phyloP scores from a whole-genome alignment of 257 asterid genomes.

The Jacaranda copaia region DNA sequence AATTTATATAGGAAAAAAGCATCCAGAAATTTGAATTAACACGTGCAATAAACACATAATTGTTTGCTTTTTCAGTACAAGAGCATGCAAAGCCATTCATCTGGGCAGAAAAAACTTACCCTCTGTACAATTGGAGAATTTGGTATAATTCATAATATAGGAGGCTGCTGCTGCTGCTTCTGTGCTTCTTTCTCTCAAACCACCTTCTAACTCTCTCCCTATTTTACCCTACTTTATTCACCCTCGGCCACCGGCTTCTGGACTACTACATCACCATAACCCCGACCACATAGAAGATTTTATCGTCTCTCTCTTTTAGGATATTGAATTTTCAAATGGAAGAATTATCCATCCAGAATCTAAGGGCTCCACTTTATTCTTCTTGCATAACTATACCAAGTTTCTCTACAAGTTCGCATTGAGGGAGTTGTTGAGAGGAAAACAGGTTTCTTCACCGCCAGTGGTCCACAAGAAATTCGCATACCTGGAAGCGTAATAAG shows the following conservation, averaged over 20 bases:
- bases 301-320: background rate
- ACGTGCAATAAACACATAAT: conserved; percentile 31
- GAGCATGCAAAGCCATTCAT: conserved; percentile 35
- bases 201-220: background rate
- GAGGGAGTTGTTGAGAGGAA: conserved; percentile 51
- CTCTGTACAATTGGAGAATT: conserved; percentile 44
- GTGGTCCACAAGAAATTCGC: conserved; percentile 91
- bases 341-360: conserved; percentile 25
- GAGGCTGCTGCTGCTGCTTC: conserved; percentile 25
- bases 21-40: conserved; percentile 15
- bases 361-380: conserved; percentile 28
- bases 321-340: conserved; percentile 10
- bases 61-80: conserved; percentile 15
- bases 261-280: background rate
- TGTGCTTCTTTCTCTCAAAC: background rate
- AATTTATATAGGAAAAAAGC: background rate
- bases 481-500: conserved; percentile 61
- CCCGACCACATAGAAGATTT: background rate
- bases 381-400: conserved; percentile 25
- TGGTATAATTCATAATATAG: conserved; percentile 27
- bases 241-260: conserved; percentile 8
- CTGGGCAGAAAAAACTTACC: conserved; percentile 32
- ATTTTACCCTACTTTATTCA: conserved; percentile 29
- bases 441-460: conserved; percentile 90
- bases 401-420: conserved; percentile 39